These are phyloP conservation scores for Coniochaeta ligniaria DNA, from an alignment of 2,329 filamentous ascomycete genomes.

Conservation along the genomic window DNA sequence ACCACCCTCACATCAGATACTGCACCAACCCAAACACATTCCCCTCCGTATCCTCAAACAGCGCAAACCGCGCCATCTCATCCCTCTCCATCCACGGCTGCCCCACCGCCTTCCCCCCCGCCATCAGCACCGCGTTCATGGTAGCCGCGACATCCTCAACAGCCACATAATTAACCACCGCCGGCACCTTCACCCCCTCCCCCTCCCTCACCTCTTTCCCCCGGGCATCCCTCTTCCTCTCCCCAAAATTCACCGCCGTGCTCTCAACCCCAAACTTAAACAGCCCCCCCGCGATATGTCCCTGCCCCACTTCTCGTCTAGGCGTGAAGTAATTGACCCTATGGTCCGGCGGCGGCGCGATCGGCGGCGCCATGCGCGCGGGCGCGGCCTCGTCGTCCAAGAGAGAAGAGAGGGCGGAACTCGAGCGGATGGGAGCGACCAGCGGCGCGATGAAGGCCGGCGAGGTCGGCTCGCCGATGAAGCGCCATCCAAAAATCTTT, in stretches of 20 bases:
- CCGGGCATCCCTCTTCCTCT: background rate
- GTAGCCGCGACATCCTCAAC: background rate
- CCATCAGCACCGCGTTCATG: background rate
- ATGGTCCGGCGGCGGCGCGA: conserved; percentile 1
- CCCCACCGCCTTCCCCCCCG: conserved; percentile 1
- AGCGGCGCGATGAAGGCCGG: background rate
- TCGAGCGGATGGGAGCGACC: background rate
- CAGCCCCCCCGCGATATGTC: background rate
- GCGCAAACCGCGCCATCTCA: conserved; percentile 1
- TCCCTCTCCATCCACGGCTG: conserved; percentile 1
- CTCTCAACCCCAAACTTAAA: background rate
- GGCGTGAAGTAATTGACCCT: conserved; percentile 1
- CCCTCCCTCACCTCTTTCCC: background rate
- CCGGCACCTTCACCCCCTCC: background rate
- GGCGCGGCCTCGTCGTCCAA: background rate
- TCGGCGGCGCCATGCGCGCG: background rate
- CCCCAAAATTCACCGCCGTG: background rate
- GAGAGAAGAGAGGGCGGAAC: no score
- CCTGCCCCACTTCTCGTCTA: background rate
- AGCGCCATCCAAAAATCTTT: background rate
- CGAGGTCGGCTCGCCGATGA: background rate
- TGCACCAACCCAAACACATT: conserved; percentile 2
- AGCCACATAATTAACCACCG: background rate
- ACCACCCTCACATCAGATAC: background rate
- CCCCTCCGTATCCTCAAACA: conserved; percentile 1